Evolutionary conservation across 2,329 filamentous ascomycete species (phyloP), one percentile per base, ranked within the genome.

Genomic region (Thielaviopsis populi): DNA sequence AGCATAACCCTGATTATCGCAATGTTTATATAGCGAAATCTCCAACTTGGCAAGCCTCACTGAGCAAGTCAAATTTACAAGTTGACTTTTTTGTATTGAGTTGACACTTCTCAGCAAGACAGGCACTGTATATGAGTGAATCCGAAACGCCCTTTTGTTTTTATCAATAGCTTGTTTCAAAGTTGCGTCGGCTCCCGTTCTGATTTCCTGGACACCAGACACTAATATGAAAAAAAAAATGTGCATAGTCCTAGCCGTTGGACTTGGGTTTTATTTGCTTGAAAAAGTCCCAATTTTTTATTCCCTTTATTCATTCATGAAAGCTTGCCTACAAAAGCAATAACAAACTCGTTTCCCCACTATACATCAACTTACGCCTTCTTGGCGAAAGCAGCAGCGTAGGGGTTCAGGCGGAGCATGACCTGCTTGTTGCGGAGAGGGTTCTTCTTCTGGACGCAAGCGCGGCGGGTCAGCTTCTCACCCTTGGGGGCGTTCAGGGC

Each of bases 371-470:
- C 46, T 66, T 65, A 66, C 56, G 60, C 66, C 53, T 66, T 84
- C 83, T 95, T 89, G 72, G 86, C 81, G 80, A 95, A 99, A 68
- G 89, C 86, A 72, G 87, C 82, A 71, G 94, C 92, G 80, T 99
- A 99, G 69, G 94, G 94, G 87, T 99, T 99, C 78, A 99, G 88
- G 74, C 94, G 88, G 75, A 99, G 88, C 79, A 96, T 85, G 71
- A 99, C 88, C 84, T 97, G 94, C 86, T 91, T 95, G 88, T 99
- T 99, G 80, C 83, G 83, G 71, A 99, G 91, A 74, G 94, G 94
- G 85, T 99, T 99, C 91, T 97, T 97, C 91, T 99, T 99, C 85
- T 96, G 92, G 71, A 96, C 90, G 74, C 83, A 80, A 71, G 82
- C 80, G 75, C 94, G 89, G 86, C 96, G 96, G 79, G 91, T 95